A percentile compares a stretch with the other conserved stretches of the same genome.
Evolutionary conservation across 2,329 filamentous ascomycete genomes (phyloP).

Genomic region (Diaporthe humulicola): DNA sequence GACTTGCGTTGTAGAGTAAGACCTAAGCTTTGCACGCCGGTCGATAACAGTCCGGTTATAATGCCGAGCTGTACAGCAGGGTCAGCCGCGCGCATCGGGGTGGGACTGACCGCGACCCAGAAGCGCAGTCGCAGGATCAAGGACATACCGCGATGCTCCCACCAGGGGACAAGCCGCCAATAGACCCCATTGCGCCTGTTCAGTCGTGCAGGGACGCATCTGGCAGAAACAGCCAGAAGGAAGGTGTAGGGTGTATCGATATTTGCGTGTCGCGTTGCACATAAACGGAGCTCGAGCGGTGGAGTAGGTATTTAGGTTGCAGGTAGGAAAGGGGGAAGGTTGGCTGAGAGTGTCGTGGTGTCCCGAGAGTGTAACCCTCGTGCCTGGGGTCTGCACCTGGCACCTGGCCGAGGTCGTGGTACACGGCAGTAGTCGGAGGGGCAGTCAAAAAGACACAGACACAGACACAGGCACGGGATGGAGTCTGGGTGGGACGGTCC

Average conservation of each 20-base stretch:
- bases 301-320: slow-evolving; percentile 31
- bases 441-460: slow-evolving; percentile 5
- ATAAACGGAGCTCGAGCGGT: slow-evolving; percentile 29
- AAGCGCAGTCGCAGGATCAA: background rate
- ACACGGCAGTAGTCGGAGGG: slow-evolving; percentile 13
- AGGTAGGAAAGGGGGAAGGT: slow-evolving; percentile 26
- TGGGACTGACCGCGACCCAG: slow-evolving; percentile 1
- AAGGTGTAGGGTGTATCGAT: slow-evolving; percentile 23
- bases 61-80: slow-evolving; percentile 79
- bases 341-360: slow-evolving; percentile 14
- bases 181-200: slow-evolving; percentile 73
- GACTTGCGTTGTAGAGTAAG: slow-evolving; percentile 98
- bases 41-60: slow-evolving; percentile 91
- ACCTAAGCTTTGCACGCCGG: slow-evolving; percentile 93
- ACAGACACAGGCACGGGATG: background rate
- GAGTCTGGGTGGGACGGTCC: background rate
- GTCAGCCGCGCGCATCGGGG: slow-evolving; percentile 42
- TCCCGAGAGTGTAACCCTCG: slow-evolving; percentile 24
- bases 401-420: slow-evolving; percentile 34
- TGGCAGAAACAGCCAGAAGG: slow-evolving; percentile 51
- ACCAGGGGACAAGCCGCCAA: slow-evolving; percentile 82
- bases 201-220: slow-evolving; percentile 60
- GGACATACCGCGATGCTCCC: slow-evolving; percentile 80
- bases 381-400: slow-evolving; percentile 36
- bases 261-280: slow-evolving; percentile 40